Evolutionary conservation across 2,329 filamentous ascomycete genomes (phyloP).

Genomic region (Thermoascus crustaceus): DNA sequence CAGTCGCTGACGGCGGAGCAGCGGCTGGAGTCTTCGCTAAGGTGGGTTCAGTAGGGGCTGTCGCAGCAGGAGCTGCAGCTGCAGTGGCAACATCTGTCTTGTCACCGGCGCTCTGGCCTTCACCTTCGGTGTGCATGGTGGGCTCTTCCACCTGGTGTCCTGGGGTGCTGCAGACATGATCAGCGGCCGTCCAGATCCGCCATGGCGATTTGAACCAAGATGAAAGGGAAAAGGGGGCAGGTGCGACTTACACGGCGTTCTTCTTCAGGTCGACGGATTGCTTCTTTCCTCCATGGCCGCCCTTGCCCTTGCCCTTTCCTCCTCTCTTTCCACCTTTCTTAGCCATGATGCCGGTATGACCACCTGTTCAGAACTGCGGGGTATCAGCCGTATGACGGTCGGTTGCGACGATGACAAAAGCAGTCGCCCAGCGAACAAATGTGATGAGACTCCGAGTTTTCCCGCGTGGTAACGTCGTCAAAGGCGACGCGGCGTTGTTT

Average conservation of each 20-base stretch:
- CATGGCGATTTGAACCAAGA: neutral
- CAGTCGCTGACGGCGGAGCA: neutral
- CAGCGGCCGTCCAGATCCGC: neutral
- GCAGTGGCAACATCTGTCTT: neutral
- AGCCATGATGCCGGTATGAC: neutral
- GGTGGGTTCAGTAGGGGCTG: neutral
- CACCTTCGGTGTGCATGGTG: neutral
- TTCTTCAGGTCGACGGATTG: neutral
- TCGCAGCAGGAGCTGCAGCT: neutral
- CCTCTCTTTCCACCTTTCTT: constrained; percentile 1
- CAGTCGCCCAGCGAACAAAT: too few relatives aligned
- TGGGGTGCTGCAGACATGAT: neutral
- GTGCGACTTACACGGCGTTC: neutral
- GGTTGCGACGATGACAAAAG: too few relatives aligned
- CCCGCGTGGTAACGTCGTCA: too few relatives aligned
- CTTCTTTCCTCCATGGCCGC: neutral
- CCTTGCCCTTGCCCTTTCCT: neutral
- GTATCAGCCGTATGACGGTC: too few relatives aligned
- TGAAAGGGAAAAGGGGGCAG: neutral
- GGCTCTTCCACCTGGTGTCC: neutral
- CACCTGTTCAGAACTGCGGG: too few relatives aligned
- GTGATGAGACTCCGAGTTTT: too few relatives aligned
- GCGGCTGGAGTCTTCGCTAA: neutral
- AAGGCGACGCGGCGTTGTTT: too few relatives aligned
- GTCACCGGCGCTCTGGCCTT: neutral